Conservation (phyloP, 2,329 filamentous ascomycete genomes). For the Colletotrichum gloeosporioides region DNA sequence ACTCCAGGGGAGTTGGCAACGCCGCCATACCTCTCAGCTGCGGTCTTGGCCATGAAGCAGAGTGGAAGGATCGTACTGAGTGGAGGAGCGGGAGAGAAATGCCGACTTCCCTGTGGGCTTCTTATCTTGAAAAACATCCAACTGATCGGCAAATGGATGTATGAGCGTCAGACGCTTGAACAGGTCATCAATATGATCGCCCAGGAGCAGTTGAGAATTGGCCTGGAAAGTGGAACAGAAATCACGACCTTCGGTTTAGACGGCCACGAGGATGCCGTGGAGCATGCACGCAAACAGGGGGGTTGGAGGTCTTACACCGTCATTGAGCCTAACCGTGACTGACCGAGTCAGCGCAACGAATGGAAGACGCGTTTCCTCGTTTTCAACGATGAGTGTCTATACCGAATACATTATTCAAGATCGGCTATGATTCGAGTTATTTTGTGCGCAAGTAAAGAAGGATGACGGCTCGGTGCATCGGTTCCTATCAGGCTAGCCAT, state of each 20-base stretch:
- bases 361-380: neutral
- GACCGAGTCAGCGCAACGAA: neutral
- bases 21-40: slow-evolving; percentile 45
- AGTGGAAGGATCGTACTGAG: slow-evolving; percentile 30
- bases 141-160: slow-evolving; percentile 48
- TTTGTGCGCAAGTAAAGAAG: neutral
- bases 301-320: slow-evolving; percentile 26
- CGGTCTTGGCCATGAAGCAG: slow-evolving; percentile 23
- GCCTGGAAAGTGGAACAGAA: slow-evolving; percentile 33
- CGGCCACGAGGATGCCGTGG: slow-evolving; percentile 34
- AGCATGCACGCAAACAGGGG: slow-evolving; percentile 19
- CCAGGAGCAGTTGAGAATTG: slow-evolving; percentile 38
- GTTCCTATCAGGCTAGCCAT: neutral
- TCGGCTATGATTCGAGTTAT: neutral
- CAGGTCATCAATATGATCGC: slow-evolving; percentile 44
- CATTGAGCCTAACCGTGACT: neutral
- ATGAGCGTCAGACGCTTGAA: slow-evolving; percentile 37
- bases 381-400: neutral
- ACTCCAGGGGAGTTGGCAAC: slow-evolving; percentile 40
- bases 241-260: slow-evolving; percentile 35
- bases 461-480: neutral
- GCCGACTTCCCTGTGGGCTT: slow-evolving; percentile 35
- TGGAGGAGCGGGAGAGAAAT: slow-evolving; percentile 26
- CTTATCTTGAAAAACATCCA: slow-evolving; percentile 38
- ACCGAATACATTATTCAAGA: neutral